These are phyloP conservation scores for Rhynchospora pubera DNA, from an alignment of 176 grass and related monocot species.

Conservation along the genomic window DNA sequence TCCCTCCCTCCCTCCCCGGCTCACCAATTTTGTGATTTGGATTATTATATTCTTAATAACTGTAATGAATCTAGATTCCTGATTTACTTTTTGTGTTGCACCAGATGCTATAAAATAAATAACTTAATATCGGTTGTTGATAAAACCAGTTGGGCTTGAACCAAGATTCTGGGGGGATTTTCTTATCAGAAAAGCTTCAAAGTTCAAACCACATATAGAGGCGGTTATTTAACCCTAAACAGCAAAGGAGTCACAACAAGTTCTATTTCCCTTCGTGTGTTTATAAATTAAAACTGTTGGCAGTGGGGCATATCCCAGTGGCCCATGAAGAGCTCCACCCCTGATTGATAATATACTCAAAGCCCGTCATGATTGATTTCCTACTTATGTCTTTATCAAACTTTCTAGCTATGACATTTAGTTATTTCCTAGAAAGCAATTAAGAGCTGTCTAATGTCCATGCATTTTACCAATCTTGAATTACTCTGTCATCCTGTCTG, in stretches of 20 bases:
- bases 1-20: neutral
- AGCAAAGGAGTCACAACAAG: neutral
- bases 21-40: neutral
- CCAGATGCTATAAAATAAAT: neutral
- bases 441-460: neutral
- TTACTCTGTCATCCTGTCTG: slow-evolving; percentile 9
- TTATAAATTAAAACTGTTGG: neutral
- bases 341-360: neutral
- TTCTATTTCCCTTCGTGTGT: neutral
- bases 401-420: neutral
- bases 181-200: neutral
- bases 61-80: neutral
- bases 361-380: neutral
- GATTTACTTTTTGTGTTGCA: neutral
- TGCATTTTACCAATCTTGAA: neutral
- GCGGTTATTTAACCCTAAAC: neutral
- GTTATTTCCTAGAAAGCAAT: neutral
- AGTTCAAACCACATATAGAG: neutral
- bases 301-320: neutral
- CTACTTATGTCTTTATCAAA: neutral
- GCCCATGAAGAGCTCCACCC: neutral
- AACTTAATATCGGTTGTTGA: neutral
- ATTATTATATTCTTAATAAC: neutral
- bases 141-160: neutral
- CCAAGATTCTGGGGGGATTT: neutral